Conservation (phyloP, 352 stramenopile genomes). For the Elongisporangium prolatum region DNA sequence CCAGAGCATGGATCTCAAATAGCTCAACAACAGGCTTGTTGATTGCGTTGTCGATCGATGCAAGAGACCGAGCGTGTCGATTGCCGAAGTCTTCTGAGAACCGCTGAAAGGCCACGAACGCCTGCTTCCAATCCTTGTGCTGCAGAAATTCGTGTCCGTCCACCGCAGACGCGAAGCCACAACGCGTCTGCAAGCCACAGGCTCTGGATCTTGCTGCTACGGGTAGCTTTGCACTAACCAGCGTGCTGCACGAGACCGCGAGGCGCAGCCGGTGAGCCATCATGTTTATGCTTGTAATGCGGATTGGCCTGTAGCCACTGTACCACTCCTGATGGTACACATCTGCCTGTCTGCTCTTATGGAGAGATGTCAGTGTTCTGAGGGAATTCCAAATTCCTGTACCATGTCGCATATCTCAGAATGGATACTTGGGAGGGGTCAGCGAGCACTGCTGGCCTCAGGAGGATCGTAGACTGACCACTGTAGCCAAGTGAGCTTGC, state of each 20-base stretch:
- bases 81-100: neutral
- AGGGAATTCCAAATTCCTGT: neutral
- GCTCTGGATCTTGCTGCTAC: neutral
- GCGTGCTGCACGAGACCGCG: neutral
- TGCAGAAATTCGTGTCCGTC: neutral
- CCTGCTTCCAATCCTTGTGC: constrained; percentile 34
- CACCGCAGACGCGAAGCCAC: neutral
- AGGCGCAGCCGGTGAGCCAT: neutral
- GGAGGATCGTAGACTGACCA: neutral
- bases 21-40: constrained; percentile 7
- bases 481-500: neutral
- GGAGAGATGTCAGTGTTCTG: neutral
- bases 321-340: neutral
- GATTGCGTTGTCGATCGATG: constrained; percentile 1
- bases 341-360: neutral
- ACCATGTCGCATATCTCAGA: neutral
- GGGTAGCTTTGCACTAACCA: neutral
- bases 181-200: neutral
- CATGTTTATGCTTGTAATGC: neutral
- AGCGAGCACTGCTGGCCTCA: neutral
- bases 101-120: constrained; percentile 42
- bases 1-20: constrained; percentile 20
- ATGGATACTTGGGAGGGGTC: neutral
- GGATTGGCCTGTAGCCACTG: neutral
- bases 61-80: neutral